A percentile compares a stretch with the other conserved stretches of the same genome.
These are phyloP conservation scores for Tagetes patula DNA, from an alignment of 129 eudicot genomes.

Conservation along the genomic window DNA sequence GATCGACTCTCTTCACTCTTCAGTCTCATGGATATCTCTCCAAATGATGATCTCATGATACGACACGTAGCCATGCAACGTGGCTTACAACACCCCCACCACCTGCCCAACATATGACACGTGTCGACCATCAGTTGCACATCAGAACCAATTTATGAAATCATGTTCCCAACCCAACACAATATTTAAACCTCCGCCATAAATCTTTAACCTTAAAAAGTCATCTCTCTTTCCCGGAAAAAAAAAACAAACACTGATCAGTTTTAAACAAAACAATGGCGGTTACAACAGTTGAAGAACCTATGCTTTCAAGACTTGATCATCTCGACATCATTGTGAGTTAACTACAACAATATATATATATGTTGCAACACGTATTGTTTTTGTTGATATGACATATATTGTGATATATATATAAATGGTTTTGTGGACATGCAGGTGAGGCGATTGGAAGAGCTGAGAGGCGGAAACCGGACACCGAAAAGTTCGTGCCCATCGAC, in stretches of 20 bases:
- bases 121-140: slow-evolving; percentile 25
- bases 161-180: slow-evolving; percentile 9
- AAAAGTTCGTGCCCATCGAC: slow-evolving; percentile 75
- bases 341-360: background rate
- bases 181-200: background rate
- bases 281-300: slow-evolving; percentile 49
- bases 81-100: slow-evolving; percentile 19
- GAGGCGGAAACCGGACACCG: slow-evolving; percentile 46
- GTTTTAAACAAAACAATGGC: slow-evolving; percentile 21
- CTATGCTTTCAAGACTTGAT: slow-evolving; percentile 63
- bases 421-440: slow-evolving; percentile 18
- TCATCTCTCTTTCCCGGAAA: slow-evolving; percentile 24
- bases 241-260: background rate
- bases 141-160: slow-evolving; percentile 18
- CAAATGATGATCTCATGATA: slow-evolving; percentile 17
- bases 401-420: too few species aligned
- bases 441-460: slow-evolving; percentile 60
- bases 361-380: background rate
- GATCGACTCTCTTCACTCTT: background rate
- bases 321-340: slow-evolving; percentile 69
- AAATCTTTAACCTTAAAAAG: background rate
- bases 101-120: slow-evolving; percentile 21
- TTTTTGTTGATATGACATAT: too few species aligned
- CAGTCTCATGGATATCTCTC: background rate
- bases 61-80: slow-evolving; percentile 39